These are phyloP conservation scores for Paramarasmius palmivorus DNA, from an alignment of 1,284 basidiomycete genomes.

Conservation along the genomic window DNA sequence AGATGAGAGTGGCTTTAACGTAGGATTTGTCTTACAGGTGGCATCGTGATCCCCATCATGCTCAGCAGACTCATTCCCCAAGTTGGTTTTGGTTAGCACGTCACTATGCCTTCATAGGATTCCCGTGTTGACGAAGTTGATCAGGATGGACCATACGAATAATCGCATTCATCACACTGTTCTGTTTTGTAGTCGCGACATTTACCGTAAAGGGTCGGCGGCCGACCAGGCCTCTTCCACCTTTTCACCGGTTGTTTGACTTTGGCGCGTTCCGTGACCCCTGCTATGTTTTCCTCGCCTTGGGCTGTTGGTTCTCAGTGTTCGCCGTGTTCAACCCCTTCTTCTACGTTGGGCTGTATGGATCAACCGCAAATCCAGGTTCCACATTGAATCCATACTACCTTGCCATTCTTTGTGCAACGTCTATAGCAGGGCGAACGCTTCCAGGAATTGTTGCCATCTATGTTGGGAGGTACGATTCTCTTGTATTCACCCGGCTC, in stretches of 20 bases:
- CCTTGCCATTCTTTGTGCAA: slow-evolving; percentile 24
- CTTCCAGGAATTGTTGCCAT: slow-evolving; percentile 23
- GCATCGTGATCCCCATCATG: slow-evolving; percentile 27
- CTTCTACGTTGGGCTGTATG: slow-evolving; percentile 26
- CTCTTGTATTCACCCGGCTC: background rate
- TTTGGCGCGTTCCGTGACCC: slow-evolving; percentile 25
- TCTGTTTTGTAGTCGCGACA: slow-evolving; percentile 20
- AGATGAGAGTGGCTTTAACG: too few relatives aligned
- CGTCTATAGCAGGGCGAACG: slow-evolving; percentile 24
- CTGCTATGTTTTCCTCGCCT: slow-evolving; percentile 19
- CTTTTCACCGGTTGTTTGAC: slow-evolving; percentile 20
- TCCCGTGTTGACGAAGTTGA: background rate
- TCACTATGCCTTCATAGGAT: background rate
- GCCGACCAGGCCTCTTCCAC: slow-evolving; percentile 23
- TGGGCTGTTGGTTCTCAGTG: slow-evolving; percentile 25
- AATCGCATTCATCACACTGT: slow-evolving; percentile 22
- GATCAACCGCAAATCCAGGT: slow-evolving; percentile 17
- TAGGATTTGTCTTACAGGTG: slow-evolving; percentile 17
- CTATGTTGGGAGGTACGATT: slow-evolving; percentile 23
- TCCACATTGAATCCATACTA: slow-evolving; percentile 23
- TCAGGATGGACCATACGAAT: slow-evolving; percentile 27
- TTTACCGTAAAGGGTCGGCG: slow-evolving; percentile 24
- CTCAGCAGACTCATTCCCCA: slow-evolving; percentile 16
- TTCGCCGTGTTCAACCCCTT: slow-evolving; percentile 27
- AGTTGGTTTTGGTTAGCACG: slow-evolving; percentile 22